Evolutionary conservation across 257 asterid species (phyloP).

Genomic region (Nicotiana undulata): DNA sequence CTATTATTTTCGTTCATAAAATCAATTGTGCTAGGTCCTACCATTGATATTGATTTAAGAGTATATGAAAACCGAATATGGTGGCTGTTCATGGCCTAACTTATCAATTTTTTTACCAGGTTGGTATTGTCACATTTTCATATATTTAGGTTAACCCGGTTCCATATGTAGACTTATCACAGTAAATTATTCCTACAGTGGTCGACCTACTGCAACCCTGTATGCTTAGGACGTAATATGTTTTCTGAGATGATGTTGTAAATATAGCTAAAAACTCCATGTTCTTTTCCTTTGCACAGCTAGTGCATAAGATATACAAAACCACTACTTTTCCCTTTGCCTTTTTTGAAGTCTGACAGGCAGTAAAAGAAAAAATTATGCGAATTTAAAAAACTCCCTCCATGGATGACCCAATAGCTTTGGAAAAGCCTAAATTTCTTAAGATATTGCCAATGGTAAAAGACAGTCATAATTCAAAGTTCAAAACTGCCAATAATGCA

Average conservation of each 20-base stretch:
- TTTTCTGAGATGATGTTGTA: too few relatives aligned
- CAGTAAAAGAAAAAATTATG: not conserved
- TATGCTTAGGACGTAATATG: not conserved
- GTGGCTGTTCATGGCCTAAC: not conserved
- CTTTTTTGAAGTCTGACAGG: not conserved
- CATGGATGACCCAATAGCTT: not conserved
- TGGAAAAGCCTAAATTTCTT: not conserved
- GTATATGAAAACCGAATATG: not conserved
- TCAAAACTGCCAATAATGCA: not conserved
- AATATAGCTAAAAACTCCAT: not conserved
- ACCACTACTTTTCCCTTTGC: not conserved
- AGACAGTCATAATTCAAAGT: not conserved
- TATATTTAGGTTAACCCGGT: not conserved
- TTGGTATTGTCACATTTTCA: not conserved
- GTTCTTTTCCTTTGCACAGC: not conserved
- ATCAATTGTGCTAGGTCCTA: not conserved
- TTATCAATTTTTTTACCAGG: not conserved
- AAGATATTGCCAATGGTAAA: not conserved
- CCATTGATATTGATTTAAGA: not conserved
- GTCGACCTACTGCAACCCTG: not conserved
- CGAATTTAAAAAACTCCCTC: too few relatives aligned
- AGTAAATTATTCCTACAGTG: not conserved
- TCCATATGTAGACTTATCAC: not conserved
- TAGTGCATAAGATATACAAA: not conserved
- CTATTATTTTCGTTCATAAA: not conserved